A percentile compares a stretch with the other conserved stretches of the same genome.
These are phyloP conservation scores for Hypoxylon sp. DNA, from an alignment of 2,329 filamentous ascomycete genomes.

Conservation along the genomic window DNA sequence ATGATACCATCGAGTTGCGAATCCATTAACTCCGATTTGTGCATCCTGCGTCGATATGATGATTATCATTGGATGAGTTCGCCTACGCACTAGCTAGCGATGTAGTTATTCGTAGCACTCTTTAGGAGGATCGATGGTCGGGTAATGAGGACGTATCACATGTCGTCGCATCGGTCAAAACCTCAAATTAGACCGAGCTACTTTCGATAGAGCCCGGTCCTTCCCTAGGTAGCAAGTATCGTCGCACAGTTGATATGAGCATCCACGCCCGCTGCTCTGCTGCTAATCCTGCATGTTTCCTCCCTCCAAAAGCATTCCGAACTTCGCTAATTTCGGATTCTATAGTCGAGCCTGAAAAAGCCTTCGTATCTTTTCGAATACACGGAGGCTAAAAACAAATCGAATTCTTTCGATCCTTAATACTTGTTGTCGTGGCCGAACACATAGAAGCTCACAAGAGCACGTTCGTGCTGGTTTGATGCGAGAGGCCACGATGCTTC, in stretches of 20 bases:
- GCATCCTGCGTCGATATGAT: conserved; percentile 6
- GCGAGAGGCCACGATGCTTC: conserved; percentile 2
- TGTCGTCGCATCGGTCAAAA: conserved; percentile 3
- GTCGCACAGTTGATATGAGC: conserved; percentile 1
- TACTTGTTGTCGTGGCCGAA: not conserved
- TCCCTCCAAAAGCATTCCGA: not conserved
- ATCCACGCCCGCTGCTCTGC: conserved; percentile 1
- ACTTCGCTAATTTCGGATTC: conserved; percentile 1
- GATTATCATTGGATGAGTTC: conserved; percentile 24
- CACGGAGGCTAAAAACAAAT: not conserved
- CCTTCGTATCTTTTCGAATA: conserved; percentile 13
- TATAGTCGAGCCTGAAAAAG: not conserved
- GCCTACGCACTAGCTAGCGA: conserved; percentile 1
- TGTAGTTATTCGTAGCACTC: not conserved
- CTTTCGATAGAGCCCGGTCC: not conserved
- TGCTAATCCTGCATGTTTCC: not conserved
- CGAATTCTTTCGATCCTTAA: conserved; percentile 5
- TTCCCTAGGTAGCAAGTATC: not conserved
- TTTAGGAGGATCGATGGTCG: conserved; percentile 1
- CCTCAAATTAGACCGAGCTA: not conserved
- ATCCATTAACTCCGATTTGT: conserved; percentile 28
- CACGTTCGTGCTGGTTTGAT: not conserved
- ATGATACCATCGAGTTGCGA: conserved; percentile 16
- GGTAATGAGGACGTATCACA: not conserved
- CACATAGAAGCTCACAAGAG: not conserved